Percentiles rank a stretch among this genome's conserved stretches.
Evolutionary conservation across 345 rosid genomes (phyloP).

Genomic region (Gynandropsis gynandra): DNA sequence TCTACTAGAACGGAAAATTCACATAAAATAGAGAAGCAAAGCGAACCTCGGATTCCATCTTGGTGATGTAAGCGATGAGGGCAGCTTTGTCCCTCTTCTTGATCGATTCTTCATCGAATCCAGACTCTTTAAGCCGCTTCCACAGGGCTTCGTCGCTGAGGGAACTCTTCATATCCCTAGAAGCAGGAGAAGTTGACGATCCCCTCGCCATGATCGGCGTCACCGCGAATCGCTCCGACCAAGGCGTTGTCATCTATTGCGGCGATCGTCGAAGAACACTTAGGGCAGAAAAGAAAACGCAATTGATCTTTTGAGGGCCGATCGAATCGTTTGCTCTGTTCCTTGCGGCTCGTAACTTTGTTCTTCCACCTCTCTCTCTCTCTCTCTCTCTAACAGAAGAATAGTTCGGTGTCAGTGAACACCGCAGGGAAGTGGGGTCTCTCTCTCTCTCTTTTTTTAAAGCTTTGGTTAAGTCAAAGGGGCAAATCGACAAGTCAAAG

Average conservation of each 20-base stretch:
- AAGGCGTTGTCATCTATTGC: conserved; percentile 58
- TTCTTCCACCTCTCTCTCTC: conserved; percentile 14
- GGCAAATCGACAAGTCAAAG: conserved; percentile 17
- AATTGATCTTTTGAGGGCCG: conserved; percentile 11
- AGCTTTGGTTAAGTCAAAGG: conserved; percentile 14
- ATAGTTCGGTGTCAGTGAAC: conserved; percentile 20
- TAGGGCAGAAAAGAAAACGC: conserved; percentile 11
- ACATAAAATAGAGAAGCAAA: conserved; percentile 1
- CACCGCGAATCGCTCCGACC: conserved; percentile 33
- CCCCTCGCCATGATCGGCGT: conserved; percentile 34
- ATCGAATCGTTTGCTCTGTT: conserved; percentile 6
- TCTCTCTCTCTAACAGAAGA: conserved; percentile 9
- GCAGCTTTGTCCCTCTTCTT: conserved; percentile 84
- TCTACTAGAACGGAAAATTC: background rate
- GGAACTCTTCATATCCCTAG: conserved; percentile 64
- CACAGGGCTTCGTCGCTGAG: conserved; percentile 54
- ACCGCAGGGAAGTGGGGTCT: conserved; percentile 21
- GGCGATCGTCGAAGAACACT: background rate
- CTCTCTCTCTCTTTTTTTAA: background rate
- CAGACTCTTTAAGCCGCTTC: conserved; percentile 83
- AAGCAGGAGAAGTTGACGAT: conserved; percentile 39
- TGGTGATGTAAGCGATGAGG: conserved; percentile 75
- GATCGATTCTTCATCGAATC: conserved; percentile 79
- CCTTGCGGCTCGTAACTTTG: background rate
- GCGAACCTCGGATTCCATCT: conserved; percentile 82